Evolutionary conservation across 1,139 yeast genomes (phyloP), one percentile per base, ranked within the genome.

Genomic region (Geotrichum australiense): DNA sequence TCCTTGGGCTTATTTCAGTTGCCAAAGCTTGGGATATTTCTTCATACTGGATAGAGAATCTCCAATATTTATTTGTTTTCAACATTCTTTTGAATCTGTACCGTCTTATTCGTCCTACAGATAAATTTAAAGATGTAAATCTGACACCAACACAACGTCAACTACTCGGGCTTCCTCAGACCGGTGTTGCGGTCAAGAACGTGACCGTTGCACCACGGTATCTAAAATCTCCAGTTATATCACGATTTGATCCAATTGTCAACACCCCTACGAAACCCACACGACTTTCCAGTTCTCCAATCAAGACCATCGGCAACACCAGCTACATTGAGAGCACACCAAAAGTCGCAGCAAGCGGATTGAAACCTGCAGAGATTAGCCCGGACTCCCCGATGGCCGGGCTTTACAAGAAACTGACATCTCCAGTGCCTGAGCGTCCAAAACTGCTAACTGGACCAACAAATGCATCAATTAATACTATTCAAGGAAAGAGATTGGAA

Each of bases 61-160:
- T 66, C 11, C 65, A 63, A 41, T 27, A 59, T 8, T 47, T 70
- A 5, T 58, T 68, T 37, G 35, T 59, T 1, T 64, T 58, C 50
- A 71, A 71, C 48, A 58, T 70, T 2, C 39, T 53, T 1, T 47
- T 53, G 19, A 68, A 73, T 1, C 34, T 62, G 3, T 59, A 61
- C 48, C 58, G 58, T 32, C 54, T 70, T n/a, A 40, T 65, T 10
- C 51, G 57, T 37, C 63, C 68, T 3, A 55, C 52, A 28, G 67
- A 65, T 39, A 60, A 59, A 24, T 58, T 64, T 28, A 63, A 61
- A n/a, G 73, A 70, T 49, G 47, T 70, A 33, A 59, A 68, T 11
- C 45, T 71, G 35, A 65, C 67, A 3, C 61, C 64, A 2, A 58
- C 62, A 11, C 76, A 71, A 50, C 61, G 68, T 42, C 53, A 58